Evolutionary conservation across 257 asterid species (phyloP).

Genomic region (Mentha longifolia): DNA sequence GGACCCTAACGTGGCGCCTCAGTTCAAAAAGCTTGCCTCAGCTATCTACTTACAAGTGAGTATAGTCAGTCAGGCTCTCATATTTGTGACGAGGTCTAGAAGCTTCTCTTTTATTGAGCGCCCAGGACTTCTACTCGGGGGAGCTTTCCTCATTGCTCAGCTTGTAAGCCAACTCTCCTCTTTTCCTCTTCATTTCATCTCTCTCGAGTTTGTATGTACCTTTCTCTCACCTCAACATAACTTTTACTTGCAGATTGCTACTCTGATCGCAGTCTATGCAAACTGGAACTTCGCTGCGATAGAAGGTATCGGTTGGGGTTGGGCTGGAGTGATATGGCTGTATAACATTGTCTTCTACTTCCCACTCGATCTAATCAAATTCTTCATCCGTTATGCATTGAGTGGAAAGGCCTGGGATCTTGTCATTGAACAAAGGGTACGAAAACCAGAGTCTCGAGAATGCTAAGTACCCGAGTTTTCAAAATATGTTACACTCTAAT

Average conservation of each 20-base stretch:
- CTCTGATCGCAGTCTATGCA: slow-evolving; percentile 55
- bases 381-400: slow-evolving; percentile 55
- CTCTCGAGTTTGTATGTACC: background rate
- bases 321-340: slow-evolving; percentile 60
- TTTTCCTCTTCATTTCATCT: background rate
- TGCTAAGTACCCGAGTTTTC: background rate
- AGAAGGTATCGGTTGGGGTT: slow-evolving; percentile 62
- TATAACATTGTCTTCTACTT: slow-evolving; percentile 48
- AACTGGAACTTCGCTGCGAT: slow-evolving; percentile 53
- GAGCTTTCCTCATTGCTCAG: slow-evolving; percentile 57
- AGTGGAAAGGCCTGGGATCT: slow-evolving; percentile 73
- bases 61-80: slow-evolving; percentile 58
- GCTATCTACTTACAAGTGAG: slow-evolving; percentile 63
- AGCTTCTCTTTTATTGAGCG: slow-evolving; percentile 61
- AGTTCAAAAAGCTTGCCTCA: slow-evolving; percentile 51
- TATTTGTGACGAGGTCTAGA: slow-evolving; percentile 60
- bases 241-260: slow-evolving; percentile 49
- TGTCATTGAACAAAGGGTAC: slow-evolving; percentile 64
- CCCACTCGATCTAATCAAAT: slow-evolving; percentile 62
- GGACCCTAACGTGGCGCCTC: background rate
- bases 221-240: slow-evolving; percentile 23
- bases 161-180: slow-evolving; percentile 39
- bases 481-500: background rate
- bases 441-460: background rate
- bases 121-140: slow-evolving; percentile 50